phyloP scores from a whole-genome alignment of 2,329 filamentous ascomycete genomes.

The Penicillium nordicum region DNA sequence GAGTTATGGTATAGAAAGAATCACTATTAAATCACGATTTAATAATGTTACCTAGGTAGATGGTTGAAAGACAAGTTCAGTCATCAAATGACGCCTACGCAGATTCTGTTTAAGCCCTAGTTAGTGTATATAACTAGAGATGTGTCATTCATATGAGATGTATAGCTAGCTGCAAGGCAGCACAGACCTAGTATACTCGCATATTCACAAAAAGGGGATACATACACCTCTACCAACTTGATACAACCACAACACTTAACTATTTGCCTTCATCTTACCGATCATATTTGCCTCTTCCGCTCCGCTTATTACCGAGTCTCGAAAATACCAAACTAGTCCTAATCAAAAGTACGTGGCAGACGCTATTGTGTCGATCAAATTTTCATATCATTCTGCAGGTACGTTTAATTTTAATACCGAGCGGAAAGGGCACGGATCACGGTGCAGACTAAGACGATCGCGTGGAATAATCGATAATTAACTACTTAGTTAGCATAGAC shows the following conservation, averaged over 20 bases:
- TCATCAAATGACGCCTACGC: neutral
- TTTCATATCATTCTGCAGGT: constrained; percentile 13
- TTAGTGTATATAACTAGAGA: neutral
- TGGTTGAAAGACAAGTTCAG: neutral
- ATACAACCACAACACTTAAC: neutral
- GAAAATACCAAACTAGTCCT: constrained; percentile 8
- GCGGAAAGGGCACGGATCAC: constrained; percentile 9
- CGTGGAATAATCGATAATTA: neutral
- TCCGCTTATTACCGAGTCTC: neutral
- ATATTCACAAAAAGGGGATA: neutral
- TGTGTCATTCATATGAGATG: neutral
- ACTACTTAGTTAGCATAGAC: neutral
- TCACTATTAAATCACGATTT: neutral
- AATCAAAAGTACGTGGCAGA: constrained; percentile 14
- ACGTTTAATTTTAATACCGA: constrained; percentile 4
- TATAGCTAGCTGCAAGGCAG: neutral
- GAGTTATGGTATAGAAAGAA: neutral
- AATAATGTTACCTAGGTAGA: neutral
- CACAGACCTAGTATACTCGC: neutral
- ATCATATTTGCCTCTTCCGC: neutral
- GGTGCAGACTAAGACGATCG: neutral
- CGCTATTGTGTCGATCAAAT: constrained; percentile 10
- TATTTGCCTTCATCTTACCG: neutral
- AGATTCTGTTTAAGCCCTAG: neutral
- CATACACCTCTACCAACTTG: neutral